Evolutionary conservation across 176 grass and related monocot species (phyloP).

Genomic region (Phyllostachys edulis): DNA sequence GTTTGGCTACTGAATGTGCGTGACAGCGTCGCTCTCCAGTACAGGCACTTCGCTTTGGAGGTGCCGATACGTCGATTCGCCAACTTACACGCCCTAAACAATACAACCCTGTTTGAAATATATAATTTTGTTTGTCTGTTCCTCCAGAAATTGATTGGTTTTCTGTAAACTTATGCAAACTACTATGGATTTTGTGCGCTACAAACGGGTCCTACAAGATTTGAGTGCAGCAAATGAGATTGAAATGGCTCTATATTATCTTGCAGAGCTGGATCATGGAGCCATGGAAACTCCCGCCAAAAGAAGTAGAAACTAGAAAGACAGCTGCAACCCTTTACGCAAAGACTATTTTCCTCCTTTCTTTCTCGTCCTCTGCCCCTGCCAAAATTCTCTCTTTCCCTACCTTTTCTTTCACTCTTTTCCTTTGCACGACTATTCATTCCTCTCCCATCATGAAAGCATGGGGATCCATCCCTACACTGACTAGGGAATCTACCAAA

Average conservation of each 20-base stretch:
- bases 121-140: too few relatives aligned
- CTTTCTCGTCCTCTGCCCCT: background rate
- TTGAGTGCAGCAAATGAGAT: background rate
- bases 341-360: background rate
- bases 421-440: background rate
- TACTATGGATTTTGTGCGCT: too few relatives aligned
- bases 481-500: conserved; percentile 24
- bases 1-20: background rate
- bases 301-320: background rate
- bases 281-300: conserved; percentile 5
- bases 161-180: too few relatives aligned
- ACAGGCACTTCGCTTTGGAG: background rate
- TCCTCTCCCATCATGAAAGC: background rate
- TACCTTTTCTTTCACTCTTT: background rate
- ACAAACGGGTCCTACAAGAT: too few relatives aligned
- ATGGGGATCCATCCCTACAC: conserved; percentile 6
- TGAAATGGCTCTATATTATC: too few relatives aligned
- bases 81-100: too few relatives aligned
- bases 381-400: background rate
- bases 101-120: too few relatives aligned
- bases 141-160: too few relatives aligned
- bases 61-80: background rate
- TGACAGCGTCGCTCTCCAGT: background rate
- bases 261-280: background rate
- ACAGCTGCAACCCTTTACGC: background rate